Evolutionary conservation across 192 early-diverging fungal species (phyloP).

Genomic region (Funneliformis mosseae): DNA sequence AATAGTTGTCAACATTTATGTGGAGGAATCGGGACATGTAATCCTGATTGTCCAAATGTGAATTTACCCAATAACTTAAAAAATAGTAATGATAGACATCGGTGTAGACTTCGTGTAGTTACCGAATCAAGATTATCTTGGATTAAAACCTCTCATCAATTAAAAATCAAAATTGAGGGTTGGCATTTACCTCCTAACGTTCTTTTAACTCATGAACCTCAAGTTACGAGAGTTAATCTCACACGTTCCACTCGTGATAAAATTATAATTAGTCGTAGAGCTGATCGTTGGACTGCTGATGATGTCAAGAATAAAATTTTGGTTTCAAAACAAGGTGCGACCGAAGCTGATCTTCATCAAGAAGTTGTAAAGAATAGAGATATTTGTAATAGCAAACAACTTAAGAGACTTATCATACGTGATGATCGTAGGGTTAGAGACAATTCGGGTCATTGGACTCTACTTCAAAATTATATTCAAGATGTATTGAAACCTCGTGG

Average conservation of each 20-base stretch:
- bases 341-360: slow-evolving; percentile 14
- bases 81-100: slow-evolving; percentile 24
- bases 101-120: slow-evolving; percentile 16
- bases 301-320: slow-evolving; percentile 23
- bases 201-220: background rate
- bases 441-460: slow-evolving; percentile 8
- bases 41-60: slow-evolving; percentile 5
- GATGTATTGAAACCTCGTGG: slow-evolving; percentile 26
- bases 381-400: slow-evolving; percentile 27
- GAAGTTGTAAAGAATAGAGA: slow-evolving; percentile 13
- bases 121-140: slow-evolving; percentile 7
- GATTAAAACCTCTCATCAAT: slow-evolving; percentile 13
- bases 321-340: slow-evolving; percentile 2
- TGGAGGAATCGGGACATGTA: slow-evolving; percentile 23
- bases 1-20: slow-evolving; percentile 29
- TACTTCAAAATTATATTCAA: slow-evolving; percentile 22
- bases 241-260: slow-evolving; percentile 6
- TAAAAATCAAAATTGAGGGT: slow-evolving; percentile 22
- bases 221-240: slow-evolving; percentile 8
- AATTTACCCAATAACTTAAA: slow-evolving; percentile 26
- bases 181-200: slow-evolving; percentile 11
- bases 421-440: slow-evolving; percentile 21
- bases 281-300: slow-evolving; percentile 16
- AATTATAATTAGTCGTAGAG: slow-evolving; percentile 30
- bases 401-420: slow-evolving; percentile 21